Evolutionary conservation across 2,329 filamentous ascomycete species (phyloP), one percentile per base, ranked within the genome.

Genomic region (Periconia macrospinosa): DNA sequence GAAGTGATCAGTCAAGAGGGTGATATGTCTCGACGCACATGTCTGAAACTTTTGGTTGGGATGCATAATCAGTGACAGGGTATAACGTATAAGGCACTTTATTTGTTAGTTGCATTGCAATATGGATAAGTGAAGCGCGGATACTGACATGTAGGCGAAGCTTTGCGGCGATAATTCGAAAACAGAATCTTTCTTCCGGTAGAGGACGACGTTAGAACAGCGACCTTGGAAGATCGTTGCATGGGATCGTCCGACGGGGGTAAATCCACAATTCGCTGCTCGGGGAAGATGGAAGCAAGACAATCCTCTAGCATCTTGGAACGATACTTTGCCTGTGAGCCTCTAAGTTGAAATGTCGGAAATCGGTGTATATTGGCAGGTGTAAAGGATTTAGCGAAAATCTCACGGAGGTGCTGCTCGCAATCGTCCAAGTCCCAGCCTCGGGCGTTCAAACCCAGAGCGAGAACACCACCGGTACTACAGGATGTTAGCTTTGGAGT

Each of bases 401-500:
- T 52, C 17, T 23, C 17, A 19, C 10, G 13, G 1, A 55, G 30
- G 30, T 58, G n/a, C 41, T 46, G 13, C 50, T 56, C 54, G 61
- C 75, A 79, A 41, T 74, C 66, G 27, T 72, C 58, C 0, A 80
- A 68, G 0, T 67, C 65, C 59, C 75, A 73, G 17, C 72, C 66
- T 46, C 73, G 71, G 17, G 70, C 61, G 2, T 67, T 74, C 9
- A 81, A 67, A 1, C 75, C 75, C 8, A 78, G 68, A 6, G 76
- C 76, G 18, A 80, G 69, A 10, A 79, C 60, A 8, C 76, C 79
- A n/a, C 79, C 78, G n/a, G 75, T 77, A 23, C 75, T 70, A 60
- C 15, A 18, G 6, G 9, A 8, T 6, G 45, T 48, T 42, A 48
- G 20, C 20, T 15, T 44, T 20, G 17, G 14, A 15, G 13, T 20